These are phyloP conservation scores for Vaccinium myrtillus DNA, from an alignment of 148 eudicot genomes.

Conservation along the genomic window DNA sequence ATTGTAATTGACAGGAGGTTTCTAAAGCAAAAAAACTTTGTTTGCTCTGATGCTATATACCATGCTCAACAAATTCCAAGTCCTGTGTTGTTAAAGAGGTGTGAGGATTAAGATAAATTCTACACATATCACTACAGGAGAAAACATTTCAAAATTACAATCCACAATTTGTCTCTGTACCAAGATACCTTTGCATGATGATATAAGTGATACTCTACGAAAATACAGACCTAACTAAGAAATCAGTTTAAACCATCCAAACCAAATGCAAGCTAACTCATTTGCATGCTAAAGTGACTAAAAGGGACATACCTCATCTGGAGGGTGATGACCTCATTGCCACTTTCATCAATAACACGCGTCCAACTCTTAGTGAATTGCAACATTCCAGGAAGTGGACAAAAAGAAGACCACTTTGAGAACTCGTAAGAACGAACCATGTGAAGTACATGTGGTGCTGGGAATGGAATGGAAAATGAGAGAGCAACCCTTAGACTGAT, in stretches of 20 bases:
- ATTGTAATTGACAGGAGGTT: neutral
- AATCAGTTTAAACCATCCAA: slow-evolving; percentile 10
- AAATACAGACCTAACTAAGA: neutral
- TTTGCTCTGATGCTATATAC: neutral
- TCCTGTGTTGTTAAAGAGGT: neutral
- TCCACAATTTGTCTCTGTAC: neutral
- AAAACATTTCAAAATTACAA: neutral
- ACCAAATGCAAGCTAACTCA: slow-evolving; percentile 6
- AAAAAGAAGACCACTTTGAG: slow-evolving; percentile 54
- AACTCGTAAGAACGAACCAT: slow-evolving; percentile 47
- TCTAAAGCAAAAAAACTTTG: neutral
- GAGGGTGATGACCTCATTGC: slow-evolving; percentile 65
- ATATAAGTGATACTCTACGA: neutral
- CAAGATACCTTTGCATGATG: neutral
- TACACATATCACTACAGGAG: neutral
- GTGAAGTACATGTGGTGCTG: slow-evolving; percentile 54
- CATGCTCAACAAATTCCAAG: neutral
- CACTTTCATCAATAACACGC: slow-evolving; percentile 56
- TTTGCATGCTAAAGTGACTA: neutral
- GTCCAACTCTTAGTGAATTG: slow-evolving; percentile 54
- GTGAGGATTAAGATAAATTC: neutral
- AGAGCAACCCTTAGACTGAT: slow-evolving; percentile 61
- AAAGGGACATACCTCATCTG: slow-evolving; percentile 66
- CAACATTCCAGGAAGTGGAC: slow-evolving; percentile 46
- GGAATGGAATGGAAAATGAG: slow-evolving; percentile 67